Percentiles rank a stretch among this genome's conserved stretches.
These are phyloP conservation scores for Phialophora chinensis DNA, from an alignment of 2,329 filamentous ascomycete genomes.

Conservation along the genomic window DNA sequence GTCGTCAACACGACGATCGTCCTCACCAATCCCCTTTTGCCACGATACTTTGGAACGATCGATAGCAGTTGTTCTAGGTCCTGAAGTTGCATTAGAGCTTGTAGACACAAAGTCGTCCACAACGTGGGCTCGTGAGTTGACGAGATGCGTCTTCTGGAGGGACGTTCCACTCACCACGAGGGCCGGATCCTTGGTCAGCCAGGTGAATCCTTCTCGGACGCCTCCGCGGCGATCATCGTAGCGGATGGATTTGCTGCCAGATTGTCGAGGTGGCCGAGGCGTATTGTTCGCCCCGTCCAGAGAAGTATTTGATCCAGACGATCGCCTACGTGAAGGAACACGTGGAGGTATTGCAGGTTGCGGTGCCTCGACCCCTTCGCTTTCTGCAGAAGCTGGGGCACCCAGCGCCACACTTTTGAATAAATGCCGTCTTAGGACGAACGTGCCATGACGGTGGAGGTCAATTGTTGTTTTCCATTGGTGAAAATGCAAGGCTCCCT, in stretches of 20 bases:
- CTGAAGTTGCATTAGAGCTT: slow-evolving; percentile 6
- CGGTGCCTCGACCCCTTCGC: background rate
- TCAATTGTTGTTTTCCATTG: background rate
- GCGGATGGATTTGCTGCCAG: background rate
- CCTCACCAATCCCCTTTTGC: background rate
- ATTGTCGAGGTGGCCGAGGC: background rate
- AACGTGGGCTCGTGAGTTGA: background rate
- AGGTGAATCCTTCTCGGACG: slow-evolving; percentile 17
- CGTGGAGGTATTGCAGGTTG: background rate
- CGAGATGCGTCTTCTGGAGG: background rate
- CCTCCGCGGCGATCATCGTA: background rate
- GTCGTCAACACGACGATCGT: slow-evolving; percentile 28
- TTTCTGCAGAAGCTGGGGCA: background rate
- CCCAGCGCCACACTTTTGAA: background rate
- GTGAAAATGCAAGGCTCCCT: background rate
- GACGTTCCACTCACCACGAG: slow-evolving; percentile 18
- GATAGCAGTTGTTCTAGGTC: slow-evolving; percentile 8
- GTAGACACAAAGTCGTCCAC: background rate
- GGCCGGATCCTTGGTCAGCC: slow-evolving; percentile 17
- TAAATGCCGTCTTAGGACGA: background rate
- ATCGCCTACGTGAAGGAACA: background rate
- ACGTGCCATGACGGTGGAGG: background rate
- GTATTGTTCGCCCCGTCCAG: background rate
- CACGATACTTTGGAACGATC: slow-evolving; percentile 2
- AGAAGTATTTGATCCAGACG: background rate